Base-by-base conservation (phyloP, 2,329 filamentous ascomycete species). In the Elsinoe necatrix region DNA sequence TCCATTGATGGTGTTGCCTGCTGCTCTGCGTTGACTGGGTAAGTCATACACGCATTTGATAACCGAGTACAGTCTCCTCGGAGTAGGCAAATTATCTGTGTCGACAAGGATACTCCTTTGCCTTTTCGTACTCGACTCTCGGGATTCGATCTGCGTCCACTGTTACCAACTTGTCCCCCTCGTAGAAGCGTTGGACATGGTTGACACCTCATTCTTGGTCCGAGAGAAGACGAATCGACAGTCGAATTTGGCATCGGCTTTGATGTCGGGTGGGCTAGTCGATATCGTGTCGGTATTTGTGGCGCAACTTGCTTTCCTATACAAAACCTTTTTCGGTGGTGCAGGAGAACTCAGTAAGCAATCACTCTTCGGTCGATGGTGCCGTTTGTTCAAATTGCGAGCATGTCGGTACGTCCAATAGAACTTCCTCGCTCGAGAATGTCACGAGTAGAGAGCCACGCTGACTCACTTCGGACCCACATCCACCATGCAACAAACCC, bases 121-220 rank as follows among this genome's bases (percentile, higher is more conserved):
- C 60, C 59, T 69, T 71, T 39, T 67, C 66, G 37, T 73, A 68
- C 58, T 77, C 70, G 1, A 78, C 57, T 4, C 57, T 52, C 0
- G 75, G 75, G 11, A 76, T 63, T 54, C 68, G 71, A 4, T 64
- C 66, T 1, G 75, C 74, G 58, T 77, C 71, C 1, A 75, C 72
- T 5, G 69, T 69, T 55, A 75, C 69, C 42, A 79, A 60, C 63
- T 79, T 79, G 63, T 78, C 76, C 68, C 78, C 79, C 64, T 78
- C 77, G 59, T 79, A 79, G 70, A 73, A 78, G 61, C 76, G 75
- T 3, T 73, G 63, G 23, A 77, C 75, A 52, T 73, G 74, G 1
- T 67, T 64, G 0, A 75, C 74, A 4, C 69, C 67, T 58, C 34
- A 4, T 45, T 35, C 43, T 63, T 64, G 18, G 47, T 54, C 37